These are phyloP conservation scores for Fagopyrum tataricum DNA, from an alignment of 148 eudicot genomes.

Conservation along the genomic window DNA sequence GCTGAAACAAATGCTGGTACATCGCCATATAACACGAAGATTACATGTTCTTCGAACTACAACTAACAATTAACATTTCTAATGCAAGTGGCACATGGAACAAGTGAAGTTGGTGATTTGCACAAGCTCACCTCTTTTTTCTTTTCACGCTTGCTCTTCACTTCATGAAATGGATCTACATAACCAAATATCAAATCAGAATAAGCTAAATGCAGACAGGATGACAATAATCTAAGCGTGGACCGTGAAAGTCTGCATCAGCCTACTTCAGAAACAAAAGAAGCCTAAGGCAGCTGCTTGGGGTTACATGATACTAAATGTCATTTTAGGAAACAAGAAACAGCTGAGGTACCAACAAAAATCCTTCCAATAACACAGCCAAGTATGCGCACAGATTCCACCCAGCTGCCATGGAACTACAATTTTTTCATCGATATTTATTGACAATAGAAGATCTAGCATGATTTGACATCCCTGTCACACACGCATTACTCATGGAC, in stretches of 20 bases:
- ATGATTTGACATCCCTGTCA: neutral
- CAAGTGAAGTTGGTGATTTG: conserved; percentile 9
- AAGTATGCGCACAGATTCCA: neutral
- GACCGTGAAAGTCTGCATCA: neutral
- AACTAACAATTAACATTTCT: neutral
- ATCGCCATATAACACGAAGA: neutral
- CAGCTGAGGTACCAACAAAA: neutral
- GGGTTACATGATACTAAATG: neutral
- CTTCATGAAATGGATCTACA: conserved; percentile 92
- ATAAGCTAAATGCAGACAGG: conserved; percentile 14
- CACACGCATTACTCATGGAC: neutral
- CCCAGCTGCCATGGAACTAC: neutral
- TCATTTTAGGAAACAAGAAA: neutral
- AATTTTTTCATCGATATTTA: neutral
- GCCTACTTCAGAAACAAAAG: conserved; percentile 5
- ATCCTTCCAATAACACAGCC: neutral
- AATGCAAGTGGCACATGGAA: neutral
- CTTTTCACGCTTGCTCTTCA: conserved; percentile 99
- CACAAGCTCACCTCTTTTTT: conserved; percentile 83
- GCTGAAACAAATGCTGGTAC: neutral
- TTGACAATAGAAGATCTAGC: neutral
- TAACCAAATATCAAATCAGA: conserved; percentile 33
- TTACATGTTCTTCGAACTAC: neutral
- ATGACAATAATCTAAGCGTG: neutral
- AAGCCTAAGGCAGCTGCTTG: neutral